Percentiles rank a stretch among this genome's conserved stretches.
Conservation (phyloP, 2,329 filamentous ascomycete species). For the Colletotrichum sp. region DNA sequence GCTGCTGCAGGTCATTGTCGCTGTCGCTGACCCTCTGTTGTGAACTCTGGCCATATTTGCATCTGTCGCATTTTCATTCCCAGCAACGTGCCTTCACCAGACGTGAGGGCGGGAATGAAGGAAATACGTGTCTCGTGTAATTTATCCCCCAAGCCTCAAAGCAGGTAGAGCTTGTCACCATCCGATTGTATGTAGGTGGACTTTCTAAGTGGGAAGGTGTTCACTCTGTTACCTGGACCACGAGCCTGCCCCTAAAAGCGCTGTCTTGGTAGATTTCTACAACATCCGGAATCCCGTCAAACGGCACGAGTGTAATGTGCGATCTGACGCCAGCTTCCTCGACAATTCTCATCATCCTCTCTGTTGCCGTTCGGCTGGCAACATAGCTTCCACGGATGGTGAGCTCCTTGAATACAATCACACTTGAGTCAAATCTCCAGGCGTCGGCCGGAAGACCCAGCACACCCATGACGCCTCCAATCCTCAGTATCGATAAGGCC, state of each 20-base stretch:
- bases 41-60: neutral
- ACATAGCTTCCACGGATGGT: slow-evolving; percentile 36
- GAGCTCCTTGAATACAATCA: slow-evolving; percentile 34
- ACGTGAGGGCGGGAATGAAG: neutral
- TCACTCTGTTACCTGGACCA: slow-evolving; percentile 27
- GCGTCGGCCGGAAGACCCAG: slow-evolving; percentile 34
- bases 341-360: slow-evolving; percentile 36
- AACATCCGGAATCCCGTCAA: slow-evolving; percentile 30
- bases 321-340: slow-evolving; percentile 28
- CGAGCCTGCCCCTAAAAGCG: slow-evolving; percentile 32
- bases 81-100: neutral
- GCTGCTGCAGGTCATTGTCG: neutral
- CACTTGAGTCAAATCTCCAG: slow-evolving; percentile 35
- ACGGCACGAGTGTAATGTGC: slow-evolving; percentile 29
- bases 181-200: neutral
- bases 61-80: neutral
- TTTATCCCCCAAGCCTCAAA: neutral
- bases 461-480: slow-evolving; percentile 32
- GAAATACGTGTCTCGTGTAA: neutral
- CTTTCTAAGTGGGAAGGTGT: neutral
- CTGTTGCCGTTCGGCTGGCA: slow-evolving; percentile 29
- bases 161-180: fast-evolving
- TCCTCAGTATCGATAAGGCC: slow-evolving; percentile 31
- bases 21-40: neutral
- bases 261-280: slow-evolving; percentile 30